Base-by-base conservation (phyloP, 345 rosid genomes). In the Syzygium aromaticum region DNA sequence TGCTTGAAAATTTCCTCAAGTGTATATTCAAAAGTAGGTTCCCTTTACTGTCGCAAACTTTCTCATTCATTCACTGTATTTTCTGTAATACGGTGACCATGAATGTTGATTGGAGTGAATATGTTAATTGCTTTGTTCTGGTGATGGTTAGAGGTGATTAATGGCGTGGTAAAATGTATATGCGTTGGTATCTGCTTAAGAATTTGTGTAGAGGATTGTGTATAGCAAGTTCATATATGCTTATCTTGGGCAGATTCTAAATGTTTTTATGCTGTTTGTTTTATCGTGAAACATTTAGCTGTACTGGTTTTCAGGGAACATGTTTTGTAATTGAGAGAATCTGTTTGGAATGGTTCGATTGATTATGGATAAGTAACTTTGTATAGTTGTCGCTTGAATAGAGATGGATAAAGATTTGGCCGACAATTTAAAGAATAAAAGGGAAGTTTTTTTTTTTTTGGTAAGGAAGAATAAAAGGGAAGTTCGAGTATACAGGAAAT, bases 301-400 rank as follows among this genome's bases (percentile, higher is more conserved):
- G 25, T 6, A 0, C 2, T 57, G 63, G 0, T 0, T 57, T 57
- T 57, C 63, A 25, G 25, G 63, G 63, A 57, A 25, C 63, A 25
- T 25, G 25, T 0, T 25, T 57, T 57, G 25, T 57, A 25, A 13
- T 57, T 57, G 28, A 57, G 63, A 57, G 63, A 11, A 57, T 57
- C 3, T 57, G 14, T 57, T 23, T 57, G 23, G 63, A 57, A 57
- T 57, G 63, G 46, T 57, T 57, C 0, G 14, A 57, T 57, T 23
- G 63, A 57, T 57, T 57, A 12, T 57, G 3, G 14, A 57, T 57
- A 57, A 23, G 63, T 57, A 57, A 57, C 14, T 57, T 57, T 57
- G 28, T 25, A 57, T 57, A n/a, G 25, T 57, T 57, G 63, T 57
- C 4, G 25, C 28, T 57, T 0, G 14, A 23, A 23, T 57, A 56